These are phyloP conservation scores for Blastobotrys proliferans DNA, from an alignment of 1,139 yeast species.

Conservation along the genomic window DNA sequence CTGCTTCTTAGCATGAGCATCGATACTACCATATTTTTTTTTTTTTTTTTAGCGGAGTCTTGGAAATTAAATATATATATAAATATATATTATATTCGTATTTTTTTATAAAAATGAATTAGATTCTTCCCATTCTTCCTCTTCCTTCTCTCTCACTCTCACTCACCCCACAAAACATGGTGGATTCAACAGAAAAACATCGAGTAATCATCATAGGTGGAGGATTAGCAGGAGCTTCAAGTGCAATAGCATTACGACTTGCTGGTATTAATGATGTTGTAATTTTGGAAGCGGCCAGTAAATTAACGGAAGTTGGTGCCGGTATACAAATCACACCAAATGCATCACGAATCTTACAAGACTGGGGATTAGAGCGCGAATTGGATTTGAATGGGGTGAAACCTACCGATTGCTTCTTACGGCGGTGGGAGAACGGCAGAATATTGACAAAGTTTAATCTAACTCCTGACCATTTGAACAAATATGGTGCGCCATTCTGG, in stretches of 20 bases:
- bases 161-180: not conserved
- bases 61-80: too few relatives aligned
- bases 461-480: conserved; percentile 17
- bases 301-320: conserved; percentile 42
- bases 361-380: conserved; percentile 30
- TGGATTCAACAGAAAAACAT: conserved; percentile 3
- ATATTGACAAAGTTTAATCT: conserved; percentile 13
- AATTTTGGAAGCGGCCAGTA: conserved; percentile 37
- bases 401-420: conserved; percentile 25
- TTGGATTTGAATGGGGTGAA: conserved; percentile 27
- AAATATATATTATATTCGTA: too few relatives aligned
- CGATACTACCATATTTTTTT: too few relatives aligned
- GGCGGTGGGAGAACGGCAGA: conserved; percentile 18
- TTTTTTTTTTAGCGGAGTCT: too few relatives aligned
- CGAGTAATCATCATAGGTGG: conserved; percentile 13
- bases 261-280: conserved; percentile 8
- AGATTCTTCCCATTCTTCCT: not conserved
- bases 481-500: conserved; percentile 23
- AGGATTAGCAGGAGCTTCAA: conserved; percentile 13
- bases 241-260: conserved; percentile 11
- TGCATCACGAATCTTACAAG: conserved; percentile 29
- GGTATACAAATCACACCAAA: conserved; percentile 41
- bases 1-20: too few relatives aligned
- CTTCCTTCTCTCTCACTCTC: not conserved
- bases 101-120: not conserved